phyloP scores from a whole-genome alignment of 345 rosid genomes.

The Salix brachista region DNA sequence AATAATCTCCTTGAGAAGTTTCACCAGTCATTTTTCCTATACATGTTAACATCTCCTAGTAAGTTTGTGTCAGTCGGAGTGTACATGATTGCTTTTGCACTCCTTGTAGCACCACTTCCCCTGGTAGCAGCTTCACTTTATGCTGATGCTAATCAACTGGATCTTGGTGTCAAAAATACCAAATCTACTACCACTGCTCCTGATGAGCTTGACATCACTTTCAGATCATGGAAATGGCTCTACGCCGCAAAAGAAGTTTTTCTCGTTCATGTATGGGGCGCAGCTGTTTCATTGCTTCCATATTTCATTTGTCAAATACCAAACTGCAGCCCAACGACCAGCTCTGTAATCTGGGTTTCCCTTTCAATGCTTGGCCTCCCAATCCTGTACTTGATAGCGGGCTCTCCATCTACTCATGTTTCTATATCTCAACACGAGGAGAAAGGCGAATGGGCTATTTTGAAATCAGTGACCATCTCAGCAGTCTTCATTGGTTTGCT shows the following conservation, averaged over 20 bases:
- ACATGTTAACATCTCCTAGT: conserved; percentile 75
- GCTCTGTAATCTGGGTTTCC: conserved; percentile 52
- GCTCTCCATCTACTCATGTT: conserved; percentile 36
- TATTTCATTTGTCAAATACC: conserved; percentile 58
- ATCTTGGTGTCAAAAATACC: conserved; percentile 23
- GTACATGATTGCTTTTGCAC: conserved; percentile 92
- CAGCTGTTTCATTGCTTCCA: conserved; percentile 59
- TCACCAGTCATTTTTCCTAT: conserved; percentile 92
- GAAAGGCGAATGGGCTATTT: conserved; percentile 53
- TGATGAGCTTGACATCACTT: conserved; percentile 21
- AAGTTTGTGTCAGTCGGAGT: conserved; percentile 92
- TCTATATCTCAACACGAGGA: conserved; percentile 26
- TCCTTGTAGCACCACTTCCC: conserved; percentile 87
- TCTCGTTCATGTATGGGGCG: conserved; percentile 68
- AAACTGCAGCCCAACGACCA: conserved; percentile 44
- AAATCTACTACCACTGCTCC: conserved; percentile 10
- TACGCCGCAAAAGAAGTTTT: conserved; percentile 67
- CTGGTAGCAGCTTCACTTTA: conserved; percentile 85
- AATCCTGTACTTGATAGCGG: conserved; percentile 39
- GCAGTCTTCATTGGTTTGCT: conserved; percentile 70
- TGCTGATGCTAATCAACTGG: conserved; percentile 40
- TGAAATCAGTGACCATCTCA: conserved; percentile 83
- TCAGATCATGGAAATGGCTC: conserved; percentile 78
- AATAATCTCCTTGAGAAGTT: conserved; percentile 96
- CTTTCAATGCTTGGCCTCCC: conserved; percentile 52